These are phyloP conservation scores for Boletus tylopilopsis DNA, from an alignment of 768 basidiomycete genomes.

Conservation along the genomic window DNA sequence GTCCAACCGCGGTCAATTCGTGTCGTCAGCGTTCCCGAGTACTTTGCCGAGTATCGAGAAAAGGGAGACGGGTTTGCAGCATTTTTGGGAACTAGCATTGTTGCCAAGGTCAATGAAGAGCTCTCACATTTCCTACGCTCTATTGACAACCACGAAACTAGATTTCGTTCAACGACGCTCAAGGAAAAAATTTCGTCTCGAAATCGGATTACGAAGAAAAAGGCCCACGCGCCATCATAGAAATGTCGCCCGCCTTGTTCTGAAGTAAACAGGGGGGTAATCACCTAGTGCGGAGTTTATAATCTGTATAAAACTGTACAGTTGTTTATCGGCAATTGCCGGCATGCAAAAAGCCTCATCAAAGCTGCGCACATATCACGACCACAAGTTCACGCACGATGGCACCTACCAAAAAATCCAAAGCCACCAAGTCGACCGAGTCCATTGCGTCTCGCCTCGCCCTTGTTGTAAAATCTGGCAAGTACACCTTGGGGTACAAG, in stretches of 20 bases:
- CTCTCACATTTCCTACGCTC: neutral
- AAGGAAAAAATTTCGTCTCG: constrained; percentile 67
- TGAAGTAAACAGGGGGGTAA: constrained; percentile 30
- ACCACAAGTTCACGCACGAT: constrained; percentile 44
- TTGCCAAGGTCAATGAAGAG: constrained; percentile 63
- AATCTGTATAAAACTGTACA: constrained; percentile 29
- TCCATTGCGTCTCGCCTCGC: constrained; percentile 89
- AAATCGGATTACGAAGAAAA: constrained; percentile 72
- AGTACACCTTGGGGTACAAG: constrained; percentile 97
- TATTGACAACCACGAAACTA: constrained; percentile 25
- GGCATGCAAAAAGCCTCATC: constrained; percentile 11
- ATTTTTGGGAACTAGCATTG: constrained; percentile 78
- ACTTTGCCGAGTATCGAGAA: constrained; percentile 87
- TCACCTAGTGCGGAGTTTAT: constrained; percentile 19
- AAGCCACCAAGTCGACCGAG: constrained; percentile 89
- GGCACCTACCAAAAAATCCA: constrained; percentile 95
- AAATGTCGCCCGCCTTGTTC: constrained; percentile 70
- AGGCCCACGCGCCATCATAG: constrained; percentile 73
- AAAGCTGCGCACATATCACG: constrained; percentile 14
- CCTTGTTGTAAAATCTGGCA: constrained; percentile 98
- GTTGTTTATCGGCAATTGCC: constrained; percentile 16
- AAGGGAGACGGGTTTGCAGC: constrained; percentile 78
- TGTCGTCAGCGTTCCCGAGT: constrained; percentile 73
- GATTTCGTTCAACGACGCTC: constrained; percentile 72
- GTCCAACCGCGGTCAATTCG: constrained; percentile 66